Percentiles rank a stretch among this genome's conserved stretches.
Evolutionary conservation across 164 flowering plant species (phyloP).

Genomic region (Litsea cubeba): DNA sequence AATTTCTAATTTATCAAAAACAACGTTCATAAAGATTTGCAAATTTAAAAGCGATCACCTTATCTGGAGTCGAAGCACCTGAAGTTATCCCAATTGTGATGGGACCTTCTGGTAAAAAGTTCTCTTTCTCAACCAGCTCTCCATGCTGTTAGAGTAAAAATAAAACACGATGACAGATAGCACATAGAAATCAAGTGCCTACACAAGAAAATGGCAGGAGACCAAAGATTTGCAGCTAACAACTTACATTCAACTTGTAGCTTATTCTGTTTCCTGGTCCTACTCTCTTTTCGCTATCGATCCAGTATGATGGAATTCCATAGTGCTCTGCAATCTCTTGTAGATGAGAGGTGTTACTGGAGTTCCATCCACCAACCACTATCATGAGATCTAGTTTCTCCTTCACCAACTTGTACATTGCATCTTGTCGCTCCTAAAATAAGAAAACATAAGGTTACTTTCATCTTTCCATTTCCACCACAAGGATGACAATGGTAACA

Average conservation of each 20-base stretch:
- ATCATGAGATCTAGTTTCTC: conserved; percentile 75
- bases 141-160: conserved; percentile 54
- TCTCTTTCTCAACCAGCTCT: conserved; percentile 87
- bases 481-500: too few species aligned
- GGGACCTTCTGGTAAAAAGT: conserved; percentile 84
- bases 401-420: conserved; percentile 86
- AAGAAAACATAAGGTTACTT: too few species aligned
- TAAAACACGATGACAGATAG: neutral
- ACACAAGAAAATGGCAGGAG: neutral
- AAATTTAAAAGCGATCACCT: conserved; percentile 37
- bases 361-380: conserved; percentile 97
- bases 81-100: conserved; percentile 87
- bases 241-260: conserved; percentile 67
- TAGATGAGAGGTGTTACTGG: conserved; percentile 94
- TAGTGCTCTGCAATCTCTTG: conserved; percentile 91
- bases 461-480: too few species aligned
- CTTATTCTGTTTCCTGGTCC: conserved; percentile 92
- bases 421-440: conserved; percentile 91
- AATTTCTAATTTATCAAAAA: neutral
- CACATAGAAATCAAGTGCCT: neutral
- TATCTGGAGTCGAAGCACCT: conserved; percentile 97
- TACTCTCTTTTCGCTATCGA: conserved; percentile 81
- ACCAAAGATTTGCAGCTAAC: neutral
- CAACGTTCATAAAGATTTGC: neutral
- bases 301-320: conserved; percentile 96